These are phyloP conservation scores for Rhazya stricta DNA, from an alignment of 257 asterid species.

Conservation along the genomic window DNA sequence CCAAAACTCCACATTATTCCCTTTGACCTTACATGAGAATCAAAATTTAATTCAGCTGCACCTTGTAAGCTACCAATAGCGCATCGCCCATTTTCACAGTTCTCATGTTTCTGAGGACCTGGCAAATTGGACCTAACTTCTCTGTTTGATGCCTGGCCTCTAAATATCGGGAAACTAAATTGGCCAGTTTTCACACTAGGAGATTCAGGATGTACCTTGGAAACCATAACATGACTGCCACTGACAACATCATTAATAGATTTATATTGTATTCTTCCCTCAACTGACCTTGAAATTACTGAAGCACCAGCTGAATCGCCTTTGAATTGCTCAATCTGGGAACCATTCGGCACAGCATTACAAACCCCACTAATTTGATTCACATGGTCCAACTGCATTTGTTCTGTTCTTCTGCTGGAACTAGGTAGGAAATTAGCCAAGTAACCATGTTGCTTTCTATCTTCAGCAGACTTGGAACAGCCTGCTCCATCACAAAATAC, in stretches of 20 bases:
- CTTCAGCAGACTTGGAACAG: constrained; percentile 26
- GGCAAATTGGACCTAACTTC: constrained; percentile 17
- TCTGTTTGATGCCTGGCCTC: constrained; percentile 21
- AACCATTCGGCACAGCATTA: constrained; percentile 22
- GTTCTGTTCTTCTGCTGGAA: constrained; percentile 27
- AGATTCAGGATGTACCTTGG: constrained; percentile 21
- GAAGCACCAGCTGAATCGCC: constrained; percentile 20
- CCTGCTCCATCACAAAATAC: constrained; percentile 29
- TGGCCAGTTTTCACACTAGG: constrained; percentile 25
- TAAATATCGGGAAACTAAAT: constrained; percentile 25
- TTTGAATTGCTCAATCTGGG: constrained; percentile 17
- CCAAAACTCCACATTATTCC: constrained; percentile 25
- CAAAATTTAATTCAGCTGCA: constrained; percentile 27
- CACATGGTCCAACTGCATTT: constrained; percentile 24
- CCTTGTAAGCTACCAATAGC: constrained; percentile 20
- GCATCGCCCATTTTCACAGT: constrained; percentile 23
- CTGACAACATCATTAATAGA: constrained; percentile 19
- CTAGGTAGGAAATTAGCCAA: constrained; percentile 19
- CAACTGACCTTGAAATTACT: constrained; percentile 22
- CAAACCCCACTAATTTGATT: constrained; percentile 24
- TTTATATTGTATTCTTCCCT: constrained; percentile 20
- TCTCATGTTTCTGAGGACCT: constrained; percentile 20
- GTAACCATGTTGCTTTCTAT: constrained; percentile 23
- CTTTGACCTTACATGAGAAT: constrained; percentile 21
- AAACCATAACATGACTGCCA: constrained; percentile 22